Conservation (phyloP, 805 yeast genomes). For the Candida koratica region DNA sequence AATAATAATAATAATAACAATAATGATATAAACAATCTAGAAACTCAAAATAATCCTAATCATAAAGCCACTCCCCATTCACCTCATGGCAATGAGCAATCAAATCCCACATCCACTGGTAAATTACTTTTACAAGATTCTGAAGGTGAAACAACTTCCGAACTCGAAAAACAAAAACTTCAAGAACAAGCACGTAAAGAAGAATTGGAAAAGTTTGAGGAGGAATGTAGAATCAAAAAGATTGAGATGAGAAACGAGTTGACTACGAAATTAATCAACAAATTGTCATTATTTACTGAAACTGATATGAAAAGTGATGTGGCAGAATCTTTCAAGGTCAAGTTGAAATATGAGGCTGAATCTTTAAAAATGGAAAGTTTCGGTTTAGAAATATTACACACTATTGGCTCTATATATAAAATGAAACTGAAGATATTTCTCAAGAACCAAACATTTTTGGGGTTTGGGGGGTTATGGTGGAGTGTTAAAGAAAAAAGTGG, state of each 20-base stretch:
- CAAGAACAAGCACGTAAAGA: conserved; percentile 45
- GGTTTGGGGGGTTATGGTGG: conserved; percentile 66
- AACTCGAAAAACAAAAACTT: conserved; percentile 27
- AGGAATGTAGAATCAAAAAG: conserved; percentile 66
- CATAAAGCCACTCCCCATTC: neutral
- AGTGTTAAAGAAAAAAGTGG: conserved; percentile 71
- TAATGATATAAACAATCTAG: neutral
- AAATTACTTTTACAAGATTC: conserved; percentile 9
- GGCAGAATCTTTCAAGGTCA: conserved; percentile 51
- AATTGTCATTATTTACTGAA: conserved; percentile 41
- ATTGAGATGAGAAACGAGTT: conserved; percentile 62
- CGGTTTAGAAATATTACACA: conserved; percentile 76
- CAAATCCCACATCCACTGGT: conserved; percentile 2
- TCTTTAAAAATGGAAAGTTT: conserved; percentile 76
- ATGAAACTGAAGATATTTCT: conserved; percentile 62
- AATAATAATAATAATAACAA: conserved; percentile 11
- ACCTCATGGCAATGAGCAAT: conserved; percentile 1
- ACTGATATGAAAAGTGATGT: conserved; percentile 44
- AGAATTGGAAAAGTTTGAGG: conserved; percentile 65
- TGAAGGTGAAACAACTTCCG: conserved; percentile 13
- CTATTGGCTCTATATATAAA: conserved; percentile 65
- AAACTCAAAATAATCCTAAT: neutral
- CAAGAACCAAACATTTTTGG: conserved; percentile 59
- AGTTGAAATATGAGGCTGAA: conserved; percentile 79
- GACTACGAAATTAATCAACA: conserved; percentile 49